Base-by-base conservation (phyloP, 352 stramenopile genomes). In the Globisporangium cylindrosporum region DNA sequence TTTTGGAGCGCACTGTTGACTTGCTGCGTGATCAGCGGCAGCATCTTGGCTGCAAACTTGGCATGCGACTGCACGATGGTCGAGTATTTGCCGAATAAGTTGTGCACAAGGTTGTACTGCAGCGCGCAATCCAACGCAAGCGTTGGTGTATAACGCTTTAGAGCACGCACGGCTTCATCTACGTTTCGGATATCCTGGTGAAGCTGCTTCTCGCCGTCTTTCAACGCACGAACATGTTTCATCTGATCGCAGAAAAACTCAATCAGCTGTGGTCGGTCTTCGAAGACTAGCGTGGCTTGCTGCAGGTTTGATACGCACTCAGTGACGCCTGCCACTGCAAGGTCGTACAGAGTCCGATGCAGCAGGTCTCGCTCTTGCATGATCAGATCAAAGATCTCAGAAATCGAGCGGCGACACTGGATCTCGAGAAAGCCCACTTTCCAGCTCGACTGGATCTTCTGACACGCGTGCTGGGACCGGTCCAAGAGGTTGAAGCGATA, bases 371-470 rank as follows among this genome's bases (percentile, higher is more conserved):
- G 76, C 67, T 93, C 80, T 34, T 78, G 55, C 36, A 63, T 68
- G 70, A 91, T 88, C 3, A 84, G 59, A 4, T 93, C 81, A n/a
- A 85, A 61, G 49, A 91, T 79, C 32, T 91, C 82, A 5, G 72
- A 77, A 24, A 93, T 78, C 1, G 84, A 82, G 3, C 73, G 71
- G 0, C 81, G 81, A 38, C 85, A 93, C 41, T 91, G 82, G 61
- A 93, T 82, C 65, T 93, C 85, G 1, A 93, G 68, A 69, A 93
- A 93, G 8, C 81, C 81, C 8, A 91, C 80, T 59, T 81, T 90
- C 81, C 81, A 91, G 51, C 78, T 91, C 3, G 79, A 79, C 29
- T 88, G 82, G 24, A 88, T 72, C 38, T 91, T 91, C 55, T 88
- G 79, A 29, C 82, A 88, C 0, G 81, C 73, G 43, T 89, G 79